A percentile compares a stretch with the other conserved stretches of the same genome.
Conservation (phyloP, 2,329 filamentous ascomycete genomes). For the Diaporthe aspalathi region DNA sequence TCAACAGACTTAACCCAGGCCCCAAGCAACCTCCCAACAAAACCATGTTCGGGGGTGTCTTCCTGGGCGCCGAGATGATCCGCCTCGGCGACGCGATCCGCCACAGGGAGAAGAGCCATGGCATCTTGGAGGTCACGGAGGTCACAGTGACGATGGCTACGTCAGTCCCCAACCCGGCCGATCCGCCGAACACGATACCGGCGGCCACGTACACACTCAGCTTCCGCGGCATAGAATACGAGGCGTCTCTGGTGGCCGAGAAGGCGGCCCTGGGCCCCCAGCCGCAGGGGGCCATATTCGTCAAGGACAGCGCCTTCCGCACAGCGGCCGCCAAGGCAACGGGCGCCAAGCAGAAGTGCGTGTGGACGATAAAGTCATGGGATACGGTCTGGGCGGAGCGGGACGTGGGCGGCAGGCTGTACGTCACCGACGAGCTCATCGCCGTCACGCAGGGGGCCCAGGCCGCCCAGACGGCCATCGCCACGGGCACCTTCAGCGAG, state of each 20-base stretch:
- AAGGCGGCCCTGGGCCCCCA: slow-evolving; percentile 32
- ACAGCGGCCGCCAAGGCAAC: slow-evolving; percentile 36
- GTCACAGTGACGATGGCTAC: slow-evolving; percentile 41
- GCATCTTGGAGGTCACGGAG: slow-evolving; percentile 42
- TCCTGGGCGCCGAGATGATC: slow-evolving; percentile 52
- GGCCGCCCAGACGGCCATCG: slow-evolving; percentile 46
- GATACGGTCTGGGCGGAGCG: slow-evolving; percentile 51
- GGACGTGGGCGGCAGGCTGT: slow-evolving; percentile 66
- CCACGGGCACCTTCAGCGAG: slow-evolving; percentile 55
- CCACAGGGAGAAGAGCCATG: slow-evolving; percentile 41
- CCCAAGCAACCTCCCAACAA: slow-evolving; percentile 39
- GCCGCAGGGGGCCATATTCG: slow-evolving; percentile 38
- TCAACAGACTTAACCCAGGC: slow-evolving; percentile 44
- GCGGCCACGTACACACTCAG: slow-evolving; percentile 20
- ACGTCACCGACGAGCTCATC: slow-evolving; percentile 65
- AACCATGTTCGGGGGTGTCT: slow-evolving; percentile 47
- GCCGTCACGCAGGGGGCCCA: slow-evolving; percentile 34
- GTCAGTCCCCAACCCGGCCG: slow-evolving; percentile 39
- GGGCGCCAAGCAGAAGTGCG: slow-evolving; percentile 38
- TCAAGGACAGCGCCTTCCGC: slow-evolving; percentile 38
- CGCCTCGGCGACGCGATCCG: slow-evolving; percentile 50
- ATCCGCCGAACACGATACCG: slow-evolving; percentile 32
- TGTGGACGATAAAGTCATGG: slow-evolving; percentile 36
- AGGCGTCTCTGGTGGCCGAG: slow-evolving; percentile 34
- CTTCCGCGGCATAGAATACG: slow-evolving; percentile 38